Percentiles rank a stretch among this genome's conserved stretches.
phyloP scores from a whole-genome alignment of 1,139 yeast species.

The Pichia kudriavzevii region DNA sequence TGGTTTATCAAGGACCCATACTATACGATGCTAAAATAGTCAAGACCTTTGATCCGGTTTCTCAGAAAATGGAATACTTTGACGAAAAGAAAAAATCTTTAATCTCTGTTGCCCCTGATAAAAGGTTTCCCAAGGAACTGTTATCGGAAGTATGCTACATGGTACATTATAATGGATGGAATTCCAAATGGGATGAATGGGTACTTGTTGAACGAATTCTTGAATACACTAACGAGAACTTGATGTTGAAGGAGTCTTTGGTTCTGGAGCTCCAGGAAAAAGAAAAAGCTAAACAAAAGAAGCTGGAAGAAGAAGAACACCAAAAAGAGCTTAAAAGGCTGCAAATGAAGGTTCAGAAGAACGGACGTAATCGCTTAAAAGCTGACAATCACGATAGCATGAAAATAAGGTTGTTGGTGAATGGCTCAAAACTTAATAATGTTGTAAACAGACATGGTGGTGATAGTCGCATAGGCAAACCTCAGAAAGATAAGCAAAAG shows the following conservation, averaged over 20 bases:
- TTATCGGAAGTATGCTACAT: slow-evolving; percentile 42
- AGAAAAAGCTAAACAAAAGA: slow-evolving; percentile 6
- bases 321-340: slow-evolving; percentile 1
- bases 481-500: not conserved
- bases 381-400: too few relatives aligned
- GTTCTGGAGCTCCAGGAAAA: slow-evolving; percentile 38
- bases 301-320: slow-evolving; percentile 8
- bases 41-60: slow-evolving; percentile 51
- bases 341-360: not conserved
- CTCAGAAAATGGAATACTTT: slow-evolving; percentile 33
- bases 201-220: slow-evolving; percentile 63
- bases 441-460: not conserved
- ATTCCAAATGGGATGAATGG: slow-evolving; percentile 96
- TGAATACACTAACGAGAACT: slow-evolving; percentile 62
- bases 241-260: slow-evolving; percentile 56
- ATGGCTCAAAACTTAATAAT: slow-evolving; percentile 3
- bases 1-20: slow-evolving; percentile 88
- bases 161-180: slow-evolving; percentile 95
- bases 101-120: slow-evolving; percentile 20
- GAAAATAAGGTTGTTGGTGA: too few relatives aligned
- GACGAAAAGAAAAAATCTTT: slow-evolving; percentile 28
- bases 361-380: too few relatives aligned
- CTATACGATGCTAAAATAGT: slow-evolving; percentile 82
- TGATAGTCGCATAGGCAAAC: not conserved
- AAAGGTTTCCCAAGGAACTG: slow-evolving; percentile 41